These are phyloP conservation scores for Amylocarpus encephaloides DNA, from an alignment of 2,329 filamentous ascomycete genomes.

Conservation along the genomic window DNA sequence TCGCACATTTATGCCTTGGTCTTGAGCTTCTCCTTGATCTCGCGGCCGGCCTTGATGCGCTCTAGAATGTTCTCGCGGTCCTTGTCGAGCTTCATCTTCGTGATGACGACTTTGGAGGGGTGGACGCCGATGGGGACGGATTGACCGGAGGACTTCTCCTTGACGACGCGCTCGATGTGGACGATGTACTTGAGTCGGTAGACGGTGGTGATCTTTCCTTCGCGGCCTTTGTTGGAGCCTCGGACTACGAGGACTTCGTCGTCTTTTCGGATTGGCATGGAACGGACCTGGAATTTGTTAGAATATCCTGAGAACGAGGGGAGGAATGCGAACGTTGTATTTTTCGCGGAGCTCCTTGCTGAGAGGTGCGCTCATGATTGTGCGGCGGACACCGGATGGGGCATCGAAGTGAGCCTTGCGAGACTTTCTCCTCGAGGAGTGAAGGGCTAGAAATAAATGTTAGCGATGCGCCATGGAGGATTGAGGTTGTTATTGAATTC, in stretches of 20 bases:
- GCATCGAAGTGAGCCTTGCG: slow-evolving; percentile 97
- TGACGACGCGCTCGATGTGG: slow-evolving; percentile 92
- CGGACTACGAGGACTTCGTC: slow-evolving; percentile 91
- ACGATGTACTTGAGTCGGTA: slow-evolving; percentile 98
- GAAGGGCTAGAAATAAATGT: slow-evolving; percentile 43
- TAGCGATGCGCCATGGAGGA: slow-evolving; percentile 9
- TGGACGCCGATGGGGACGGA: slow-evolving; percentile 90
- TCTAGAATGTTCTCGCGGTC: slow-evolving; percentile 84
- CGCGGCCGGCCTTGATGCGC: slow-evolving; percentile 74
- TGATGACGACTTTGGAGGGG: slow-evolving; percentile 96
- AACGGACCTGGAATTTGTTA: slow-evolving; percentile 62
- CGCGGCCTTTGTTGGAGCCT: slow-evolving; percentile 91
- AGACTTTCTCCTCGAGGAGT: slow-evolving; percentile 94
- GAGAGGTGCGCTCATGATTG: slow-evolving; percentile 94
- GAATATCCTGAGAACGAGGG: background rate
- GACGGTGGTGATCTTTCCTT: slow-evolving; percentile 96
- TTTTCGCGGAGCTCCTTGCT: slow-evolving; percentile 97
- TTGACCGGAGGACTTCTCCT: slow-evolving; percentile 97
- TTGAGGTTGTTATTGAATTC: background rate
- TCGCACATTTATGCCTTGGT: slow-evolving; percentile 23
- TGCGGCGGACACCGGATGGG: slow-evolving; percentile 86
- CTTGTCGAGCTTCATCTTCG: slow-evolving; percentile 98
- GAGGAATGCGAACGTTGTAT: slow-evolving; percentile 77
- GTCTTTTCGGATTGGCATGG: slow-evolving; percentile 96
- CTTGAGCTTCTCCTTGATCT: slow-evolving; percentile 60